phyloP scores from a whole-genome alignment of 2,329 filamentous ascomycete genomes.

The Blumeria graminis region DNA sequence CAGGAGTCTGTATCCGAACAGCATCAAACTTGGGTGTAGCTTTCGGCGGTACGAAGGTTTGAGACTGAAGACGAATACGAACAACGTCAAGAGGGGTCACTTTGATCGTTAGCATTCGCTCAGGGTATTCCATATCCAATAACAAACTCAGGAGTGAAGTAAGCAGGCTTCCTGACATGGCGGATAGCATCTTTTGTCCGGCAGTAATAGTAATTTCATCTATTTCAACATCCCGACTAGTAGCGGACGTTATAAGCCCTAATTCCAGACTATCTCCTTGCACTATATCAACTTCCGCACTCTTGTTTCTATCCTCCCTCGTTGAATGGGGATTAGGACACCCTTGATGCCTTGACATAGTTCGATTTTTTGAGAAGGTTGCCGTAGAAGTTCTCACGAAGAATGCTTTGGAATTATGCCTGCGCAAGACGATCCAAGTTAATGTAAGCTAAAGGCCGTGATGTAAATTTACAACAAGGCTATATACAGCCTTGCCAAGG shows the following conservation, averaged over 20 bases:
- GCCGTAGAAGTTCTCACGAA: no score
- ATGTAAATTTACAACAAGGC: no score
- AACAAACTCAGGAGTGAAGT: slow-evolving; percentile 62
- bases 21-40: slow-evolving; percentile 29
- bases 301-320: no score
- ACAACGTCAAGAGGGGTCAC: slow-evolving; percentile 94
- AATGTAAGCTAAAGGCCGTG: no score
- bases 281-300: slow-evolving; percentile 7
- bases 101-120: slow-evolving; percentile 16
- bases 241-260: slow-evolving; percentile 10
- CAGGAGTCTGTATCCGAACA: slow-evolving; percentile 27
- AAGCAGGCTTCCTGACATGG: slow-evolving; percentile 69
- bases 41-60: slow-evolving; percentile 28
- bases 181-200: slow-evolving; percentile 82
- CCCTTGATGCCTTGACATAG: no score
- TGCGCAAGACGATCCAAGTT: no score
- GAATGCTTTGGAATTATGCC: no score
- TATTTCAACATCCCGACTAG: slow-evolving; percentile 15
- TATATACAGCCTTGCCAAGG: no score
- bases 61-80: slow-evolving; percentile 79
- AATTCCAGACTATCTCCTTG: slow-evolving; percentile 12
- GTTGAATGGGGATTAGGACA: no score
- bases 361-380: no score
- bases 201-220: slow-evolving; percentile 46
- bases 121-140: background rate